Evolutionary conservation across 768 basidiomycete species (phyloP).

Genomic region (Mycena capillaripes): DNA sequence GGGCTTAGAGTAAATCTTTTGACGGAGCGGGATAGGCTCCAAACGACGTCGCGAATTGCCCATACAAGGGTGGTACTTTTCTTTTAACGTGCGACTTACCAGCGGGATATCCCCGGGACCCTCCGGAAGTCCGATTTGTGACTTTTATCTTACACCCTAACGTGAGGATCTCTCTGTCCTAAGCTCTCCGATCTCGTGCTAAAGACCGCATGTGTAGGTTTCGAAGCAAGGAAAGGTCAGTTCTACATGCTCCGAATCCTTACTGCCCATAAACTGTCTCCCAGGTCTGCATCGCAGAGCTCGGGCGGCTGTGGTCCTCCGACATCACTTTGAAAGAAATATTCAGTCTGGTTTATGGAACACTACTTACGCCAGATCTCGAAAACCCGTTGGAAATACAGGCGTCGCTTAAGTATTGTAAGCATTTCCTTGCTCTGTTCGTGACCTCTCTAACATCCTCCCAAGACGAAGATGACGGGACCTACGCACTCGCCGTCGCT

Average conservation of each 20-base stretch:
- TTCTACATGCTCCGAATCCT: background rate
- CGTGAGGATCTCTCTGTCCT: constrained; percentile 26
- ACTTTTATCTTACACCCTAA: constrained; percentile 49
- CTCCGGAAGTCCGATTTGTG: constrained; percentile 46
- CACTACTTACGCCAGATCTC: constrained; percentile 45
- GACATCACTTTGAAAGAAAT: constrained; percentile 46
- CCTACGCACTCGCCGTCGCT: constrained; percentile 45
- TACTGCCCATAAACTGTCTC: background rate
- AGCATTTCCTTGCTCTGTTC: background rate
- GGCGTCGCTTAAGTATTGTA: constrained; percentile 48
- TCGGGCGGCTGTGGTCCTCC: constrained; percentile 47
- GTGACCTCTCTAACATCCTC: background rate
- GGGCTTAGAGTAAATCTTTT: background rate
- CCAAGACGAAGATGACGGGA: constrained; percentile 48
- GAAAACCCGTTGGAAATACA: constrained; percentile 49
- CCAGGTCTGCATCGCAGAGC: constrained; percentile 47
- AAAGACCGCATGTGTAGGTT: constrained; percentile 35
- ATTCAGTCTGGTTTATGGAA: constrained; percentile 42
- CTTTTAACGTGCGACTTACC: constrained; percentile 45
- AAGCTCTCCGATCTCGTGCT: background rate
- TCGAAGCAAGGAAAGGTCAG: constrained; percentile 48
- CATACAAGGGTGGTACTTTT: constrained; percentile 44
- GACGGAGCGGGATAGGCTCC: constrained; percentile 40
- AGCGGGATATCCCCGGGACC: constrained; percentile 44
- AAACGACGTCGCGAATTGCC: constrained; percentile 41